Conservation (phyloP, 257 asterid species). For the Solanum lignicaule region DNA sequence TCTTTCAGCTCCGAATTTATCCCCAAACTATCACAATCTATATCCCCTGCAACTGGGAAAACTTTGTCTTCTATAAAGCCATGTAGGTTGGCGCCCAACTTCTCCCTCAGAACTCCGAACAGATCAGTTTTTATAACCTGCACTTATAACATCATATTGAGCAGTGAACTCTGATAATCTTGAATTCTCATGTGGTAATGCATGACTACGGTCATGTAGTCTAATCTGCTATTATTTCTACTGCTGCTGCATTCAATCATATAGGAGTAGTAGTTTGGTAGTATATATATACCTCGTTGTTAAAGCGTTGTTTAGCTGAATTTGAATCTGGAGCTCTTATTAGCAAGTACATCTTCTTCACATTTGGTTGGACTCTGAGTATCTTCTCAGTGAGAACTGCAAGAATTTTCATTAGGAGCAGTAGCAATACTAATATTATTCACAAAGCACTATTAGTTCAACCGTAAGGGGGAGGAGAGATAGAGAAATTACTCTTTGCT, state of each 20-base stretch:
- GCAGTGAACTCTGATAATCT: background rate
- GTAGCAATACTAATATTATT: background rate
- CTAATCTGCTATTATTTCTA: background rate
- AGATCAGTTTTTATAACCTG: slow-evolving; percentile 25
- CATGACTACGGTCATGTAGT: background rate
- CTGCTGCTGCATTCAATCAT: background rate
- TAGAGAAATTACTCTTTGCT: background rate
- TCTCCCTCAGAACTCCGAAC: slow-evolving; percentile 30
- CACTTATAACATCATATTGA: background rate
- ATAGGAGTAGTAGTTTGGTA: background rate
- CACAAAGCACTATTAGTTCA: background rate
- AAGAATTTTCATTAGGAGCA: background rate
- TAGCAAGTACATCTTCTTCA: background rate
- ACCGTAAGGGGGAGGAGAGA: background rate
- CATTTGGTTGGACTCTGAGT: slow-evolving; percentile 38
- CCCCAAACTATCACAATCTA: background rate
- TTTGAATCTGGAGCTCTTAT: slow-evolving; percentile 15
- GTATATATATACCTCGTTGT: slow-evolving; percentile 27
- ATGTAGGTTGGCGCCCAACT: slow-evolving; percentile 1
- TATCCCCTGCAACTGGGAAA: background rate
- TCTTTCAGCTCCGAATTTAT: background rate
- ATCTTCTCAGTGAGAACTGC: slow-evolving; percentile 40
- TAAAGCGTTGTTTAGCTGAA: slow-evolving; percentile 11
- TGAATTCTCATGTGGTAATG: background rate
- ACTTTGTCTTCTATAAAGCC: background rate